These are phyloP conservation scores for Tubosaeta sp. DNA, from an alignment of 768 basidiomycete species.

Conservation along the genomic window DNA sequence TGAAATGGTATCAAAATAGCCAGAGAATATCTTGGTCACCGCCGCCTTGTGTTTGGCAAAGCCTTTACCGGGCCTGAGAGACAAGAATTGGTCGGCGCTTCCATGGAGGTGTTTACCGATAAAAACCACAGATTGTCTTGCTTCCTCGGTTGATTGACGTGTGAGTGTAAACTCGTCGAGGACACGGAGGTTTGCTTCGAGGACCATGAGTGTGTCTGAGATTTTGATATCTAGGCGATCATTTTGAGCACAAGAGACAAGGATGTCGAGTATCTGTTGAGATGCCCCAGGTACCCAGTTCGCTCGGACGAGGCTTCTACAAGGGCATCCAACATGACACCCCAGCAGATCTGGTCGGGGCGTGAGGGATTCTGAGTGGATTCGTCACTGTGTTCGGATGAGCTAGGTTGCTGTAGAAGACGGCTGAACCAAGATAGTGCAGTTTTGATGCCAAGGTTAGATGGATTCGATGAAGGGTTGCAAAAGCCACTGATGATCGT, in stretches of 20 bases:
- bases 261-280: slow-evolving; percentile 52
- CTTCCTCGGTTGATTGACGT: slow-evolving; percentile 7
- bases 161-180: slow-evolving; percentile 21
- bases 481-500: slow-evolving; percentile 65
- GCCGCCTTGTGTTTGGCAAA: slow-evolving; percentile 15
- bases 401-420: slow-evolving; percentile 44
- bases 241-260: slow-evolving; percentile 33
- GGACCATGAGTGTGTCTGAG: slow-evolving; percentile 41
- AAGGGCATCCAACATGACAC: slow-evolving; percentile 54
- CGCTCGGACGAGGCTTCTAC: slow-evolving; percentile 32
- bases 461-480: slow-evolving; percentile 19
- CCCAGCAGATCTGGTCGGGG: slow-evolving; percentile 56
- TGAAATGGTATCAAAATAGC: slow-evolving; percentile 14
- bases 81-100: slow-evolving; percentile 3
- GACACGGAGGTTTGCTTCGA: slow-evolving; percentile 38
- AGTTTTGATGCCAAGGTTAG: slow-evolving; percentile 47
- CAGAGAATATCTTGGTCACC: slow-evolving; percentile 12
- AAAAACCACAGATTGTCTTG: slow-evolving; percentile 21
- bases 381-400: slow-evolving; percentile 36
- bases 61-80: slow-evolving; percentile 11
- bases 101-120: slow-evolving; percentile 18
- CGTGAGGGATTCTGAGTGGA: slow-evolving; percentile 41
- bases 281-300: slow-evolving; percentile 42
- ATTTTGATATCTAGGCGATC: slow-evolving; percentile 33
- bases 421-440: slow-evolving; percentile 72